Base-by-base conservation (phyloP, 208 protist genomes). In the Acanthamoeba rhysodes region DNA sequence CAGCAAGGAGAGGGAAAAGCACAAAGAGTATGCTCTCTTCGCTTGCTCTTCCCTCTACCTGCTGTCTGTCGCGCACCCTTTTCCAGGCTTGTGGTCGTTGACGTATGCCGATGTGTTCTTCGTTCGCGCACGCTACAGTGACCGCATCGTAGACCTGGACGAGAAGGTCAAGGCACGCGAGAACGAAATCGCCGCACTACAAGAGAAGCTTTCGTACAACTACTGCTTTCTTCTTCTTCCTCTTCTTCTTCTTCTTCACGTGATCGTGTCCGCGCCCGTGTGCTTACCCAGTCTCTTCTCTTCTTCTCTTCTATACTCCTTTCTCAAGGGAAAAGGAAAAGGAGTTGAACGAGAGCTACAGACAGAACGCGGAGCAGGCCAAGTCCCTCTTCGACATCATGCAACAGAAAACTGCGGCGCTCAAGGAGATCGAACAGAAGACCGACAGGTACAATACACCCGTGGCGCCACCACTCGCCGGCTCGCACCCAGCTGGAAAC, bases 331-430 rank as follows among this genome's bases (percentile, higher is more conserved):
- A 88, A 16, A 88, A 88, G 53, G 80, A 88, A 22, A 34, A 22
- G 14, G 45, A 88, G 48, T 32, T 88, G 80, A 53, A 34, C 48
- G 48, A 88, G n/a, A 88, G 80, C 80, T 88, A 88, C 41, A 53
- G 53, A 34, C 80, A 88, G 48, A 88, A 88, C 48, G 32, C 80
- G 41, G 80, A 88, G 45, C 80, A 88, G 48, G 41, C 80, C 37
- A 88, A 64, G 80, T 59, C 41, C 6, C 80, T 88, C 14, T 88
- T 88, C 80, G 53, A 53, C 12, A 34, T 64, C 80, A 64, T 62
- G 48, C 80, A 88, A 27, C 48, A 88, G 80, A 53, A 88, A 27
- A 22, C 80, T 27, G 24, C 48, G 9, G 48, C 53, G 48, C 48
- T 88, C 48, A 53, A 88, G 53, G 48, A 88, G 48, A 22, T 64